Base-by-base conservation (phyloP, 768 basidiomycete genomes). In the Phaeotremella skinneri region DNA sequence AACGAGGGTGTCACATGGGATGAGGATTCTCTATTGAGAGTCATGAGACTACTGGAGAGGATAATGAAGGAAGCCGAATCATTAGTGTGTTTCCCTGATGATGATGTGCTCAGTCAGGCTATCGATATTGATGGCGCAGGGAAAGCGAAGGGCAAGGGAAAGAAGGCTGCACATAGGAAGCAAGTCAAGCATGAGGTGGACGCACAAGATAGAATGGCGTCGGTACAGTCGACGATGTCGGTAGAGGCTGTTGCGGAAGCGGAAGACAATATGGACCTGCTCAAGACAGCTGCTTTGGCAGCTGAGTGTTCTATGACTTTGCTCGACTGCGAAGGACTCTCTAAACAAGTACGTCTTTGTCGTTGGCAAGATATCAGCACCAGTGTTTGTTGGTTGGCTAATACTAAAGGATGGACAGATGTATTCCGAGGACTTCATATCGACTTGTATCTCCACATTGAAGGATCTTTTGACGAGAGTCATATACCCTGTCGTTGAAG, bases 361-460 rank as follows among this genome's bases (percentile, higher is more conserved):
- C 48, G 4, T 26, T 56, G 31, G 16, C 5, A 30, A 4, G n/a
- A 45, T 43, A 30, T 20, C n/a, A n/a, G n/a, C n/a, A n/a, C n/a
- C n/a, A n/a, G n/a, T n/a, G n/a, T n/a, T n/a, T 14, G 20, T 20
- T 5, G 21, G 43, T 47, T 49, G 54, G 43, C 32, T 37, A 56
- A n/a, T 39, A 30, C 26, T 58, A 7, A 29, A 42, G 16, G 14
- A 37, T 2, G 4, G n/a, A 20, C 69, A 93, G 88, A 79, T 97
- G 7, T 94, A 94, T 75, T 96, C 94, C 0, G 91, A 97, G 74
- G 96, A 99, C 72, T 81, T 92, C 11, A 90, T 99, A 61, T 85
- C 85, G 0, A 80, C 83, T 0, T 90, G 91, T 77, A 80, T 97
- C 17, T 80, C 78, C 42, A 81, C 86, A 0, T 82, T 91, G 61